Conservation (phyloP, 768 basidiomycete genomes). For the Strobilomyces confusus region DNA sequence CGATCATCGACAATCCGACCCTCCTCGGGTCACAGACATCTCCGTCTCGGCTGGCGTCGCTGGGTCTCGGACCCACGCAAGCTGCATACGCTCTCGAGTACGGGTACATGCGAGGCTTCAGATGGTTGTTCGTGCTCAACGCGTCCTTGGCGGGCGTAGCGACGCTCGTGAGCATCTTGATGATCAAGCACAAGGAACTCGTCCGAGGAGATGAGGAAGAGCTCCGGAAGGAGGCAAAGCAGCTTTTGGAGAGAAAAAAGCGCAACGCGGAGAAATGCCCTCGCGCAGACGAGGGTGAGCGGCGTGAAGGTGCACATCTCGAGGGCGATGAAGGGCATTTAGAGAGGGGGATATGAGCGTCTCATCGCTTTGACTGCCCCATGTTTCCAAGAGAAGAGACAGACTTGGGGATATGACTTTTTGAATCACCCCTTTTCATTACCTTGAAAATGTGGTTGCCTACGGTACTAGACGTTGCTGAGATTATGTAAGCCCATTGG, state of each 20-base stretch:
- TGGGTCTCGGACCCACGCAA: background rate
- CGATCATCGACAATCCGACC: slow-evolving; percentile 1
- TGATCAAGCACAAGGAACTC: no score
- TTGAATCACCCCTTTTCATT: no score
- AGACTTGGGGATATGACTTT: no score
- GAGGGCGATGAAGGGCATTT: background rate
- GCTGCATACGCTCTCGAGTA: background rate
- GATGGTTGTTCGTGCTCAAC: background rate
- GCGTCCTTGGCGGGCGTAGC: background rate
- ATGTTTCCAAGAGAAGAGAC: no score
- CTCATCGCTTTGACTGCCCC: no score
- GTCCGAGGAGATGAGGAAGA: no score
- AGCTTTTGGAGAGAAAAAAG: background rate
- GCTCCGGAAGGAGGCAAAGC: background rate
- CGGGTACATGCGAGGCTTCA: background rate
- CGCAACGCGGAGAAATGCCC: background rate
- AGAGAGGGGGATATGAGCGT: background rate
- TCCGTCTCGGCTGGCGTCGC: background rate
- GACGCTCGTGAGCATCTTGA: background rate
- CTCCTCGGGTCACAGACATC: background rate
- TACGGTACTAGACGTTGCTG: no score
- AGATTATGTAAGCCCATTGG: no score
- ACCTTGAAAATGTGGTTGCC: no score
- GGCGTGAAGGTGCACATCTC: background rate
- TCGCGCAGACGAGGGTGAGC: background rate